Conservation (phyloP, 2,329 filamentous ascomycete genomes). For the Sclerotinia minor region DNA sequence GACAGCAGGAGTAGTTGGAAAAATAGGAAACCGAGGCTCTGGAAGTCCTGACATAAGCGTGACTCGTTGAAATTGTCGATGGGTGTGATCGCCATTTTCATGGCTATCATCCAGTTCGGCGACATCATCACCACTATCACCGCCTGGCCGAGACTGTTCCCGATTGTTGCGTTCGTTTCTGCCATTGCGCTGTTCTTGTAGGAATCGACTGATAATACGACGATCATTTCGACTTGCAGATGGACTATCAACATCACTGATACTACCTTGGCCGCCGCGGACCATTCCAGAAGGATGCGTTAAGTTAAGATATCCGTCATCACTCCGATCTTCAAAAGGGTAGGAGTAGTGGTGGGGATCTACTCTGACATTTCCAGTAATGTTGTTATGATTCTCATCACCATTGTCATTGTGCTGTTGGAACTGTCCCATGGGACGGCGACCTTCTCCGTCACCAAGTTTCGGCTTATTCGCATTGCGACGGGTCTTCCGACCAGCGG, state of each 20-base stretch:
- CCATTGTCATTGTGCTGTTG: conserved; percentile 1
- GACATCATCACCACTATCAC: background rate
- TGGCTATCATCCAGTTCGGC: background rate
- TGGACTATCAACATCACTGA: background rate
- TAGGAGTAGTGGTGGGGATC: background rate
- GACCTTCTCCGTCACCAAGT: background rate
- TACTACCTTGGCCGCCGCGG: background rate
- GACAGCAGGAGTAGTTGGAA: background rate
- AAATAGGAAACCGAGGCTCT: background rate
- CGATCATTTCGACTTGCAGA: background rate
- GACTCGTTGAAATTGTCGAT: conserved; percentile 10
- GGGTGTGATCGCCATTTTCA: background rate
- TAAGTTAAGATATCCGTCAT: background rate
- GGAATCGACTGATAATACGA: background rate
- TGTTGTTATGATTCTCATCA: background rate
- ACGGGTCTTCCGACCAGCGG: background rate
- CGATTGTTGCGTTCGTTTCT: background rate
- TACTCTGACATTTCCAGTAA: background rate
- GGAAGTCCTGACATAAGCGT: background rate
- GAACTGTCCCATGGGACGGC: background rate
- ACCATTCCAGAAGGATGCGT: background rate
- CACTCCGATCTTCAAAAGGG: background rate
- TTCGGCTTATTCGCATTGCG: background rate
- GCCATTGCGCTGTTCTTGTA: background rate
- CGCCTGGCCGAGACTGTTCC: background rate